Percentiles rank a stretch among this genome's conserved stretches.
Conservation (phyloP, 140 eudicot species). For the Ambrosia hybrid region DNA sequence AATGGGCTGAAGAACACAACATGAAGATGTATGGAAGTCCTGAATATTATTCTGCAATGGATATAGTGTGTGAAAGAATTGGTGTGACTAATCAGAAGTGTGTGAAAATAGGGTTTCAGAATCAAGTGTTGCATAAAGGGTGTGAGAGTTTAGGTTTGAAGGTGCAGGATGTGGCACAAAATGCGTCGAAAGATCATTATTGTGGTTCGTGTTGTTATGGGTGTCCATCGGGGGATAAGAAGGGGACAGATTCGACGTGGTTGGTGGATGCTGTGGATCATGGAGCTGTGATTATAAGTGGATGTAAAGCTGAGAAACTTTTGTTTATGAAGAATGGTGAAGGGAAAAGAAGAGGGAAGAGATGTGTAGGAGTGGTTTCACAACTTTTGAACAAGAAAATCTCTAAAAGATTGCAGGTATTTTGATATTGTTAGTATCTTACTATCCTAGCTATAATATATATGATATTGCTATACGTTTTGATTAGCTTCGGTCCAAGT, state of each 20-base stretch:
- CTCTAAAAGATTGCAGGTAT: conserved; percentile 46
- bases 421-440: no score
- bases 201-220: conserved; percentile 93
- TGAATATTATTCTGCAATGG: conserved; percentile 57
- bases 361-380: conserved; percentile 67
- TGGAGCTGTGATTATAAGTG: conserved; percentile 82
- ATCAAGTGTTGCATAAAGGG: conserved; percentile 82
- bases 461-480: no score
- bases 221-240: conserved; percentile 72
- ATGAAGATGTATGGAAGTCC: conserved; percentile 43
- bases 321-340: conserved; percentile 34
- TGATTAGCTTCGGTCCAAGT: no score
- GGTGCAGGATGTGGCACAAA: conserved; percentile 59
- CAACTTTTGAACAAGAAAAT: conserved; percentile 35
- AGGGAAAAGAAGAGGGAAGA: conserved; percentile 37
- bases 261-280: conserved; percentile 82
- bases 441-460: no score
- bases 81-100: conserved; percentile 67
- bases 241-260: conserved; percentile 91
- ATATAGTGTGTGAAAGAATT: conserved; percentile 58
- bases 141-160: conserved; percentile 75
- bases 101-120: conserved; percentile 70
- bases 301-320: conserved; percentile 71
- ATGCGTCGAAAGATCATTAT: conserved; percentile 64
- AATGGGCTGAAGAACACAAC: conserved; percentile 62